Evolutionary conservation across 306 rosid species (phyloP), one percentile per base, ranked within the genome.

Genomic region (Fagus sylvatica): DNA sequence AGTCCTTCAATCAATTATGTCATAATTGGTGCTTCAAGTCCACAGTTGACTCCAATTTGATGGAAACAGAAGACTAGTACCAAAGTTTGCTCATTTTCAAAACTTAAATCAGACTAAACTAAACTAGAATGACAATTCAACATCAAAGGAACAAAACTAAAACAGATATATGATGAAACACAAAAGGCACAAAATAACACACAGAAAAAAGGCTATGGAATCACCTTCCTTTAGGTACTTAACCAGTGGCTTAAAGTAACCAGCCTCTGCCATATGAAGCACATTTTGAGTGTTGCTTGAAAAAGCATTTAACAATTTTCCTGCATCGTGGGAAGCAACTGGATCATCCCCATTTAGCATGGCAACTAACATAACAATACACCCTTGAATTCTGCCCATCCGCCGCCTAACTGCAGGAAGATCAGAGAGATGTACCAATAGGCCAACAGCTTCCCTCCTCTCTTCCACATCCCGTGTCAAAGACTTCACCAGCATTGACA

Each of bases 231-330:
- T 85, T 49, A 94, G 89, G 88, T 79, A 87, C 66, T 85, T 84
- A 77, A 94, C 97, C 43, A 94, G 74, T 28, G 98, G 97, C 86
- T 78, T 81, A 74, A 91, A 94, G 87, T 91, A 91, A 55, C 97
- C 97, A 3, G 98, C 98, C 80, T 94, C 98, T 0, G 98, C 97
- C 97, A 94, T 94, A 80, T 90, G 90, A 82, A 94, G 97, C 41
- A 95, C 96, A 67, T 94, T 91, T 80, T 94, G 98, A 68, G 89
- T 84, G 81, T 85, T 94, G 71, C 90, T 79, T 4, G 98, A 90
- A 80, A 94, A 81, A 46, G 85, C 79, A 82, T 87, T 79, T 87
- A 94, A 82, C 80, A 94, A 80, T 84, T 88, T 88, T 54, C 89
- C 85, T 0, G 98, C 97, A 57, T 82, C 82, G 60, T 4, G 61